Evolutionary conservation across 345 rosid species (phyloP), one percentile per base, ranked within the genome.

Genomic region (Moricandia arvensis): DNA sequence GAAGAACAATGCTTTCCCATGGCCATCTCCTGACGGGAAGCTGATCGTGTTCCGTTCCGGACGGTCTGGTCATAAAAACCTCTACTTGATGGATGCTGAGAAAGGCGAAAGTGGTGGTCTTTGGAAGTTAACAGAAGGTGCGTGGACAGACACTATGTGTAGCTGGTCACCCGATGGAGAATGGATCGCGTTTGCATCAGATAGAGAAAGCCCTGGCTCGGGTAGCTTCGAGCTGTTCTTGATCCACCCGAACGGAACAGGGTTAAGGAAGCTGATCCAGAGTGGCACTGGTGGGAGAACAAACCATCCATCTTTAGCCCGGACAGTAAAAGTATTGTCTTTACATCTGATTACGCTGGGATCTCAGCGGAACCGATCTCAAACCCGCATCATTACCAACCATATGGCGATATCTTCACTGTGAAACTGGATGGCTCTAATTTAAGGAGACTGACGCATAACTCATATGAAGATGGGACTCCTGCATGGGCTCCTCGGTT

Each of bases 331-430:
- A 76, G 80, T 0, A 2, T 93, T 2, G 98, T 72, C 0, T 93
- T 91, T 8, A 89, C 98, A 0, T 84, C 97, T 1, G 98, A 93
- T 59, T 91, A 89, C 8, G 90, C 75, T 21, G 98, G 82, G 0
- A 86, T 93, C 45, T 93, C 98, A 10, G 98, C 92, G 0, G 98
- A 93, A 84, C 98, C 97, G 2, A 89, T 93, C 77, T 91, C 96
- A 4, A 91, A 83, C 83, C 83, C 91, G 13, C 96, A 91, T 81
- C 96, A 89, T 30, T 91, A 81, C 53, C 98, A 93, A 64, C 96
- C 98, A 0, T 93, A 93, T 12, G 98, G 98, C 1, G 98, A 93
- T 80, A 93, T 93, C 57, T 91, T 65, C 80, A 91, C 88, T 0
- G 54, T 93, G 2, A 86, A 83, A 69, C 66, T 91, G 76, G 98